These are phyloP conservation scores for Blastomyces parvus DNA, from an alignment of 2,329 filamentous ascomycete species.

Conservation along the genomic window DNA sequence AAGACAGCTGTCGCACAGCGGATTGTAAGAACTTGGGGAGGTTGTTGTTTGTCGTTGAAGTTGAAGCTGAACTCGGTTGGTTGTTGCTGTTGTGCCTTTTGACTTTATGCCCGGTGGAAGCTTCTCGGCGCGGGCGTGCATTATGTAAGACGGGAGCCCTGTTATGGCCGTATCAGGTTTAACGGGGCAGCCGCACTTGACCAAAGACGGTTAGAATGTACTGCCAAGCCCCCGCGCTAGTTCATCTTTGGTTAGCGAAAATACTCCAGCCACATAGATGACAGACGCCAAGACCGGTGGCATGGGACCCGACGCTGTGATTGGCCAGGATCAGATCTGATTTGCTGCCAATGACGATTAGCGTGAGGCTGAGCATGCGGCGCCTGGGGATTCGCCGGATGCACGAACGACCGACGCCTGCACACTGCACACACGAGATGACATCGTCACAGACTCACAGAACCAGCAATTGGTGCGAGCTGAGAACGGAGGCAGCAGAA, in stretches of 20 bases:
- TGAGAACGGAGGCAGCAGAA: no score
- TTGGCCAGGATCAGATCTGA: background rate
- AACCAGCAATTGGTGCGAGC: no score
- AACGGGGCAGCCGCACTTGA: background rate
- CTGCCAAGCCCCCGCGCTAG: background rate
- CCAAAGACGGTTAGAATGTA: background rate
- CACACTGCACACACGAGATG: no score
- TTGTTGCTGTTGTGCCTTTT: background rate
- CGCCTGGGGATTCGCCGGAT: no score
- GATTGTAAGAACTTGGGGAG: background rate
- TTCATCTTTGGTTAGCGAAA: background rate
- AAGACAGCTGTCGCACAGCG: background rate
- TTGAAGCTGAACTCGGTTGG: background rate
- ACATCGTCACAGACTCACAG: no score
- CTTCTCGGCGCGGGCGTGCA: background rate
- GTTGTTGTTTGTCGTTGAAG: background rate
- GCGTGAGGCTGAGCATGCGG: constrained; percentile 1
- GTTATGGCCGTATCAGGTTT: background rate
- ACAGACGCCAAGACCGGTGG: background rate
- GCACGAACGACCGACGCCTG: no score
- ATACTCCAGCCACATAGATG: background rate
- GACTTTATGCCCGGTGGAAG: constrained; percentile 1
- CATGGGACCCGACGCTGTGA: background rate
- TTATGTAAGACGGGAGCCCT: background rate
- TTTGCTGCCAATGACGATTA: background rate